Conservation (phyloP, 768 basidiomycete species). For the Daedalea quercina region DNA sequence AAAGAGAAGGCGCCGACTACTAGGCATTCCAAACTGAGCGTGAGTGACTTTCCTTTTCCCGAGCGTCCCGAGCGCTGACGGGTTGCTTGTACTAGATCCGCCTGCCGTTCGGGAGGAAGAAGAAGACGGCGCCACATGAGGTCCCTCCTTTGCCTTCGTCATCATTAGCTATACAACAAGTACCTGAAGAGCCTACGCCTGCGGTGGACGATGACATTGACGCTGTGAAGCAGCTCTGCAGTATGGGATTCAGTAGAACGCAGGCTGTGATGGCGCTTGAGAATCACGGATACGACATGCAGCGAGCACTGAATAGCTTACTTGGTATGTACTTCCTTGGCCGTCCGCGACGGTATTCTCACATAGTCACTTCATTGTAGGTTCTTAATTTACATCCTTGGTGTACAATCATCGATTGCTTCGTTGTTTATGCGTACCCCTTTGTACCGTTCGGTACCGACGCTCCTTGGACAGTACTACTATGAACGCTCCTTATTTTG, state of each 20-base stretch:
- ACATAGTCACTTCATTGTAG: constrained; percentile 3
- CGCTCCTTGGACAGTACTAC: constrained; percentile 15
- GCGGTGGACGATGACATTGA: constrained; percentile 67
- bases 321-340: constrained; percentile 30
- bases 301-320: constrained; percentile 68
- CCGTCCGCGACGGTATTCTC: not conserved
- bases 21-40: constrained; percentile 71
- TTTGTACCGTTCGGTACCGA: constrained; percentile 6
- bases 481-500: constrained; percentile 8
- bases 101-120: constrained; percentile 72
- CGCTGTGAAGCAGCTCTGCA: constrained; percentile 70
- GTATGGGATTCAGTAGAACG: constrained; percentile 85
- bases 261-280: constrained; percentile 85
- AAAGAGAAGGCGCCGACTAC: constrained; percentile 47
- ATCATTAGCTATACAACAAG: constrained; percentile 24
- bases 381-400: constrained; percentile 14
- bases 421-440: not conserved
- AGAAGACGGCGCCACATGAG: constrained; percentile 45
- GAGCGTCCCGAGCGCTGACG: not conserved
- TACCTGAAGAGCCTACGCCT: constrained; percentile 43
- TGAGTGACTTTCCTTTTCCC: constrained; percentile 33
- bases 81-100: constrained; percentile 45
- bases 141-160: constrained; percentile 32
- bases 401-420: not conserved
- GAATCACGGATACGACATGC: constrained; percentile 77